Conservation (phyloP, 2,329 filamentous ascomycete species). For the Fusarium verticillioides region DNA sequence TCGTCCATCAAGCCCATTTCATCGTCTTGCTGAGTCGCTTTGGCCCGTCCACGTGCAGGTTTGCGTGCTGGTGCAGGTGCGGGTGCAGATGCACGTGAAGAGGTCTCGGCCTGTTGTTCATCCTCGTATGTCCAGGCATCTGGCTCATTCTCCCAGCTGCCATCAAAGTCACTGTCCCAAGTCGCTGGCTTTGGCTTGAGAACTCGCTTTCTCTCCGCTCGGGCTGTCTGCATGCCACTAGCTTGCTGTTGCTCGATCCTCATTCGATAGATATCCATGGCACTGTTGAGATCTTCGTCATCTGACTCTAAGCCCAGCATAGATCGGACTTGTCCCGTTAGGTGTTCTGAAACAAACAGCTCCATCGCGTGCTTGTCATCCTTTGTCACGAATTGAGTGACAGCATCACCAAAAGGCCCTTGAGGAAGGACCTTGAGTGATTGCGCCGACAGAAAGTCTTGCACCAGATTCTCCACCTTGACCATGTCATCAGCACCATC, state of each 20-base stretch:
- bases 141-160: constrained; percentile 84
- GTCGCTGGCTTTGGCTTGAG: constrained; percentile 80
- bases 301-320: constrained; percentile 74
- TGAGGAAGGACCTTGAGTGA: constrained; percentile 93
- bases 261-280: constrained; percentile 78
- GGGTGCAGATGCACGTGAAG: neutral
- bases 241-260: constrained; percentile 78
- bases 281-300: constrained; percentile 73
- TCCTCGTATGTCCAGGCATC: constrained; percentile 62
- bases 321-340: constrained; percentile 76
- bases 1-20: constrained; percentile 57
- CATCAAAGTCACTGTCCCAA: constrained; percentile 93
- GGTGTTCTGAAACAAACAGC: constrained; percentile 77
- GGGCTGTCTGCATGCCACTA: constrained; percentile 64
- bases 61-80: constrained; percentile 11
- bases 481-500: constrained; percentile 69
- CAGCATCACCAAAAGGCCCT: constrained; percentile 91
- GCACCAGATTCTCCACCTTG: constrained; percentile 88
- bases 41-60: constrained; percentile 23
- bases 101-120: constrained; percentile 22
- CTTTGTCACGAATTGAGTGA: constrained; percentile 92
- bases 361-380: constrained; percentile 95
- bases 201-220: constrained; percentile 51
- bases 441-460: constrained; percentile 87
- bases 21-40: constrained; percentile 39